Conservation (phyloP, 805 yeast genomes). For the Wickerhamomyces bisporus region DNA sequence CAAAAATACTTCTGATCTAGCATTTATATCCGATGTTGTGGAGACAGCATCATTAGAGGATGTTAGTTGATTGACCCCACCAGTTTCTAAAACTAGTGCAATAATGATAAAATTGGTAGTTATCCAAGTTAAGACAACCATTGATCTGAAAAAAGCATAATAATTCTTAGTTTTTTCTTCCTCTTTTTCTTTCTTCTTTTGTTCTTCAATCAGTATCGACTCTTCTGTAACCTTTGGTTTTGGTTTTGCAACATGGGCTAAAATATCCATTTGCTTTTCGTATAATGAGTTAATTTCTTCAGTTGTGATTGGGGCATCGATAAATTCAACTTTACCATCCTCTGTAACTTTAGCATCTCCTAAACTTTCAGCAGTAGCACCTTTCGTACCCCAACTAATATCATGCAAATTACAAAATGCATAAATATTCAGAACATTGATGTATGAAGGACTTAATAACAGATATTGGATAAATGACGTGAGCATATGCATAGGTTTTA, state of each 20-base stretch:
- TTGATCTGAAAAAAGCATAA: conserved; percentile 84
- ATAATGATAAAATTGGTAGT: conserved; percentile 76
- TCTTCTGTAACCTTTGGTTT: conserved; percentile 26
- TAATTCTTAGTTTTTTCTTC: conserved; percentile 68
- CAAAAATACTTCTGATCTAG: conserved; percentile 60
- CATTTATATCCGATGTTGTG: conserved; percentile 5
- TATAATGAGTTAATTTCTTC: conserved; percentile 76
- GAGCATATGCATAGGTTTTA: conserved; percentile 91
- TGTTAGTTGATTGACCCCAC: conserved; percentile 54
- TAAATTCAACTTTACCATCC: conserved; percentile 56
- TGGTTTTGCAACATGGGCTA: conserved; percentile 35
- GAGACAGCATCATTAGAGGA: conserved; percentile 13
- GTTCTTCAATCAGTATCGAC: conserved; percentile 25
- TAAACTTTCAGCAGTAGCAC: conserved; percentile 66
- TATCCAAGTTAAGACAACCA: conserved; percentile 88
- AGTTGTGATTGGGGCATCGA: conserved; percentile 70
- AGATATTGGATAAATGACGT: conserved; percentile 84
- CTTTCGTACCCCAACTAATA: conserved; percentile 97
- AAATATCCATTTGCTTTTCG: conserved; percentile 53
- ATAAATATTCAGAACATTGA: conserved; percentile 86
- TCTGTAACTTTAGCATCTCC: conserved; percentile 76
- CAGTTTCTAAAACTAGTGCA: conserved; percentile 79
- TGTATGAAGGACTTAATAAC: conserved; percentile 80
- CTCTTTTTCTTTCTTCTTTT: conserved; percentile 28
- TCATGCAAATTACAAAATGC: conserved; percentile 96